Conservation (phyloP, 495 filamentous ascomycete species). For the Tuber calosporum region DNA sequence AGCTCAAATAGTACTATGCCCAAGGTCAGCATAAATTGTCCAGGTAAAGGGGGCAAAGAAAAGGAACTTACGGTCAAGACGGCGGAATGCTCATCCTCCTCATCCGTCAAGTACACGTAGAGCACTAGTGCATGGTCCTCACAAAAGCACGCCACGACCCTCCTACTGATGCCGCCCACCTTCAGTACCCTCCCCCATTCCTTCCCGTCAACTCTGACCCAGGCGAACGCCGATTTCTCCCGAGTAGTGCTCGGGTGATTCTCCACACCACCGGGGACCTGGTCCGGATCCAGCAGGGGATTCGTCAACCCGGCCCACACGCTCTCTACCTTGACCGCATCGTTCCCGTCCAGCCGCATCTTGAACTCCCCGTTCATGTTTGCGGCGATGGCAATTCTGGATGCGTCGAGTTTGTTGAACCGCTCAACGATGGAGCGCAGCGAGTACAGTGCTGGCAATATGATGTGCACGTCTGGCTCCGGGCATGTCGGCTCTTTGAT, state of each 20-base stretch:
- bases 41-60: not conserved
- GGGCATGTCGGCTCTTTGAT: conserved; percentile 84
- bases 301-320: conserved; percentile 76
- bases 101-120: conserved; percentile 79
- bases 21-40: conserved; percentile 4
- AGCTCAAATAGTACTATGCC: conserved; percentile 59
- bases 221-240: conserved; percentile 66
- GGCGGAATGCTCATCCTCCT: conserved; percentile 57
- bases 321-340: conserved; percentile 71
- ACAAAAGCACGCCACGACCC: conserved; percentile 79
- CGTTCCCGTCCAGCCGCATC: conserved; percentile 61
- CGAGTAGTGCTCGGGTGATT: conserved; percentile 65
- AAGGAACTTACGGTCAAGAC: conserved; percentile 63
- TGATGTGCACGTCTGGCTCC: conserved; percentile 90
- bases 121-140: conserved; percentile 78
- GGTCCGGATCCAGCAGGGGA: conserved; percentile 67
- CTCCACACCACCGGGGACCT: conserved; percentile 57
- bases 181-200: conserved; percentile 87
- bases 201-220: conserved; percentile 78
- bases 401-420: conserved; percentile 67
- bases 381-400: conserved; percentile 71
- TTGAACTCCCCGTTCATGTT: conserved; percentile 85
- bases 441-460: conserved; percentile 72
- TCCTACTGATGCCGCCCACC: conserved; percentile 76
- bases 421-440: conserved; percentile 87